These are phyloP conservation scores for Fonsecaea multimorphosa DNA, from an alignment of 2,329 filamentous ascomycete species.

Conservation along the genomic window DNA sequence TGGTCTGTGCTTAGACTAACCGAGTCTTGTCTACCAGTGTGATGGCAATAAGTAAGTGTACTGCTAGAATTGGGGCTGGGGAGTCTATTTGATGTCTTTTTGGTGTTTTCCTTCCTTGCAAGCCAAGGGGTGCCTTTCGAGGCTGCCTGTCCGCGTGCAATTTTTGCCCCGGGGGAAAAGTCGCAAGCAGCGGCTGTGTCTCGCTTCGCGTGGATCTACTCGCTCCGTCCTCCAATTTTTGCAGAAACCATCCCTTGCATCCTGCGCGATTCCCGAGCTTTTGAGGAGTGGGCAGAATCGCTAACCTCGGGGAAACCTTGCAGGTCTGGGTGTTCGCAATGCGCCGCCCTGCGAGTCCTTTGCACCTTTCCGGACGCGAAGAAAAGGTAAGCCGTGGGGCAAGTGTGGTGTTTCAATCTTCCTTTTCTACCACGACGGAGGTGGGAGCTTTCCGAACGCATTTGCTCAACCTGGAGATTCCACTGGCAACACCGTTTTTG, in stretches of 20 bases:
- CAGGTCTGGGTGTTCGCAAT: constrained; percentile 12
- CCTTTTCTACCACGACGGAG: too few species aligned
- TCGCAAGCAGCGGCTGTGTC: too few species aligned
- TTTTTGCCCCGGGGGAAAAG: too few species aligned
- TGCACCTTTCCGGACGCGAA: constrained; percentile 11
- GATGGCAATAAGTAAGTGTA: constrained; percentile 15
- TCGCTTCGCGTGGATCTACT: not conserved
- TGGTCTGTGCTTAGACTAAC: not conserved
- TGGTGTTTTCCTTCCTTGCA: not conserved
- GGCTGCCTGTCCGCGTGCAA: too few species aligned
- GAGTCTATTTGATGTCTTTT: not conserved
- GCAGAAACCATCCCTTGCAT: not conserved
- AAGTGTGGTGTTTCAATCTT: too few species aligned
- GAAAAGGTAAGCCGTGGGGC: constrained; percentile 11
- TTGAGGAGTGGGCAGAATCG: not conserved
- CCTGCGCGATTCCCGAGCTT: not conserved
- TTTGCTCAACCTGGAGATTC: not conserved
- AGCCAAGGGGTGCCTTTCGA: not conserved
- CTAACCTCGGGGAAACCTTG: not conserved
- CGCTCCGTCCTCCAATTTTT: not conserved
- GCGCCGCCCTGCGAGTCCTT: not conserved
- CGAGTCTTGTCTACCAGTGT: constrained; percentile 1
- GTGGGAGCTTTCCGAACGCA: not conserved
- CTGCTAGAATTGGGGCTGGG: not conserved
- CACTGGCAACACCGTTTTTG: too few species aligned